Conservation (phyloP, 2,329 filamentous ascomycete species). For the Sarocladium kiliense region DNA sequence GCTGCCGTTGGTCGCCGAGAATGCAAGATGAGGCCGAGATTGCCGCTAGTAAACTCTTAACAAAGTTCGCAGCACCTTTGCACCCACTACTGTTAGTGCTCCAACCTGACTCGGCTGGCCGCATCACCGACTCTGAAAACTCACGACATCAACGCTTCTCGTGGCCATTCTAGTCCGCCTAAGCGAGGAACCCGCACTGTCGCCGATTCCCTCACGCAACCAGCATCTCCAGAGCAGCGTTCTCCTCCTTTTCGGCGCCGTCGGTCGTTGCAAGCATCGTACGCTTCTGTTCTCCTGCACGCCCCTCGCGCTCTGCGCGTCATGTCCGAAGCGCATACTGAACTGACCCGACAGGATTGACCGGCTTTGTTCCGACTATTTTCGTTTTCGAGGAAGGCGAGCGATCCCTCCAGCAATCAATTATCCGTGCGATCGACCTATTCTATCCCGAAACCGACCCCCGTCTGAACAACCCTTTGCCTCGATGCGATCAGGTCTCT, state of each 20-base stretch:
- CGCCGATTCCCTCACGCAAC: not conserved
- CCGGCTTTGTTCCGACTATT: not conserved
- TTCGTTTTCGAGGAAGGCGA: not conserved
- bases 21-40: constrained; percentile 10
- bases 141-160: constrained; percentile 8
- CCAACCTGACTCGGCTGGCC: constrained; percentile 6
- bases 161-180: constrained; percentile 1
- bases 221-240: not conserved
- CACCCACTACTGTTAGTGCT: not conserved
- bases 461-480: not conserved
- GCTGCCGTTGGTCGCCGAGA: constrained; percentile 3
- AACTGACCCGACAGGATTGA: not conserved
- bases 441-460: not conserved
- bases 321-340: constrained; percentile 7
- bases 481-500: not conserved
- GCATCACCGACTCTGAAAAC: constrained; percentile 9
- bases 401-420: not conserved
- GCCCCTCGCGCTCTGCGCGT: not conserved
- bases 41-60: constrained; percentile 8
- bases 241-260: not conserved
- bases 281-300: not conserved
- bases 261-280: constrained; percentile 1
- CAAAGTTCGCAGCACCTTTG: not conserved
- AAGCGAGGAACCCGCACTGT: not conserved
- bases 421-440: not conserved